Percentiles rank a stretch among this genome's conserved stretches.
Conservation (phyloP, 2,329 filamentous ascomycete genomes). For the Whalleya microplaca region DNA sequence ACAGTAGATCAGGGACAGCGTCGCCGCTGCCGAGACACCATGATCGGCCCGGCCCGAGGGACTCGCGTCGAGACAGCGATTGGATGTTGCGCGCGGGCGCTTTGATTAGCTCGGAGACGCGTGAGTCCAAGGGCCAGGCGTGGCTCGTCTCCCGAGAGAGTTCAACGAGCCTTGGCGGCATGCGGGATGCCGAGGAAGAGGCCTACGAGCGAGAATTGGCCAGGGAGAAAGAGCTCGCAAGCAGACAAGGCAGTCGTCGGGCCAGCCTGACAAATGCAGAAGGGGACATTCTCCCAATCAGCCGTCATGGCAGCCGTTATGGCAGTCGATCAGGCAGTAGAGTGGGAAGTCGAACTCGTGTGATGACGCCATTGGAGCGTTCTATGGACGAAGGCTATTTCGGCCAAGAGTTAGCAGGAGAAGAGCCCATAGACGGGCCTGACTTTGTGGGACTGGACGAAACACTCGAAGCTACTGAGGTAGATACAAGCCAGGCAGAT, state of each 20-base stretch:
- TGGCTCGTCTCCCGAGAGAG: conserved; percentile 70
- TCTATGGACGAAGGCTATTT: conserved; percentile 50
- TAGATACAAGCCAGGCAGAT: conserved; percentile 56
- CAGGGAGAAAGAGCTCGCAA: conserved; percentile 52
- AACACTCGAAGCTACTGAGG: conserved; percentile 57
- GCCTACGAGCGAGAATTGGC: conserved; percentile 56
- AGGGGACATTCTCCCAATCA: conserved; percentile 43
- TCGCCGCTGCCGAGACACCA: conserved; percentile 37
- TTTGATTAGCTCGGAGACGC: conserved; percentile 62
- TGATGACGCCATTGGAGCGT: conserved; percentile 50
- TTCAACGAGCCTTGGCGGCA: conserved; percentile 62
- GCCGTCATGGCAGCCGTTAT: conserved; percentile 50
- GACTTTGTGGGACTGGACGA: conserved; percentile 68
- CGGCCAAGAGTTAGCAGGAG: conserved; percentile 26
- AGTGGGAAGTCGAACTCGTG: conserved; percentile 46
- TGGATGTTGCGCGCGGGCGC: conserved; percentile 69
- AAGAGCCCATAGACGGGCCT: conserved; percentile 50
- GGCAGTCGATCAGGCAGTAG: conserved; percentile 53
- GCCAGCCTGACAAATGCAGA: conserved; percentile 47
- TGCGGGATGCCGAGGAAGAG: conserved; percentile 56
- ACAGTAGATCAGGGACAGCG: conserved; percentile 25
- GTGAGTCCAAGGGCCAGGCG: conserved; percentile 70
- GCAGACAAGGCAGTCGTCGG: conserved; percentile 52
- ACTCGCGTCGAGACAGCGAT: conserved; percentile 59
- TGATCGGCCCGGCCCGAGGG: conserved; percentile 33